Evolutionary conservation across 495 filamentous ascomycete species (phyloP), one percentile per base, ranked within the genome.

Genomic region (Aspergillus cavernicola): DNA sequence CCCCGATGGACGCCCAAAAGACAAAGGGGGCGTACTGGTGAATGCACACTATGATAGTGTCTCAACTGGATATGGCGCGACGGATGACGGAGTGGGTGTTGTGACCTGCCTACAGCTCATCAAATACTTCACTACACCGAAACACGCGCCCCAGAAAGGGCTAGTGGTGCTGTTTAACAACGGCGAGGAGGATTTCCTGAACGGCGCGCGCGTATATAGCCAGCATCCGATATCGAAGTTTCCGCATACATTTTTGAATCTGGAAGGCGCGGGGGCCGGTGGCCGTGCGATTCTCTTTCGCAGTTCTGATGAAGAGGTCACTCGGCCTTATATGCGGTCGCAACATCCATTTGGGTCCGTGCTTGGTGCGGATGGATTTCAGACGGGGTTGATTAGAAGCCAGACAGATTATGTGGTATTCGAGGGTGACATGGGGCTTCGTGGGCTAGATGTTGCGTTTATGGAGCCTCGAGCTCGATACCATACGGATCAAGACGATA

Each of bases 21-120:
- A 81, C 16, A 84, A 82, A 57, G 87, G 88, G 7, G 87, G 89
- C 23, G 86, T 95, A 8, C 78, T 98, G 44, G 88, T 98, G 59
- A 98, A 96, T 63, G 89, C 92, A 5, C 93, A 98, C 61, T 97
- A 93, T 62, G 93, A 98, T 66, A 93, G 89, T 56, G 93, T 97
- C 1, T 89, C 90, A 6, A 92, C 90, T 1, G 93, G 92, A 10
- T 88, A 76, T 60, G 92, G 92, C 36, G 92, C 93, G 23, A 97
- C 93, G 7, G 93, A 98, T 68, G 89, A 96, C 66, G 93, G 93
- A 1, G 84, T 95, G 51, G 92, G 91, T 5, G 88, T 95, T 10
- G 82, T 95, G 18, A 88, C 89, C 8, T 75, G 90, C 32, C 75
- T 97, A 40, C 92, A 97, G 62, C 70, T 97, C n/a, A 77, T 98